Evolutionary conservation across 139 green algal genomes (phyloP).

Genomic region (Zygnema circumcarinatum): DNA sequence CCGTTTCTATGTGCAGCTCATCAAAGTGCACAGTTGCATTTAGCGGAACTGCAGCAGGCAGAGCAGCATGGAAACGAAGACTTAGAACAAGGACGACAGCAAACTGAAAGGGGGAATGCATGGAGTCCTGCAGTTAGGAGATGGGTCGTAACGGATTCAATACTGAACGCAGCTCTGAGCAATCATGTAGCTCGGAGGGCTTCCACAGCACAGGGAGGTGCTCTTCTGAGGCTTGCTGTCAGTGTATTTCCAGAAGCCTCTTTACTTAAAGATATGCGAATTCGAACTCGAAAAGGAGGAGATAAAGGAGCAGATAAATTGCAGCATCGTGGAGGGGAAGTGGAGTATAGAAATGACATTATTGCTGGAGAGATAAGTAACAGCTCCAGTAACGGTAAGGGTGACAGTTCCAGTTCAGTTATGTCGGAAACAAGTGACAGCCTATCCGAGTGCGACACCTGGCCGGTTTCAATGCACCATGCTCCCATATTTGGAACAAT

Average conservation of each 20-base stretch:
- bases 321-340: not conserved
- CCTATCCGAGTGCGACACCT: not conserved
- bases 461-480: conserved; percentile 24
- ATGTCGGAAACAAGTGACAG: not conserved
- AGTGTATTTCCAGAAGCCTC: not conserved
- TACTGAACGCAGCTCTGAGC: conserved; percentile 20
- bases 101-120: not conserved
- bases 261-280: conserved; percentile 6
- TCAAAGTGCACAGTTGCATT: not conserved
- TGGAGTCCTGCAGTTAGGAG: not conserved
- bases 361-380: too few species aligned
- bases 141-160: conserved; percentile 4
- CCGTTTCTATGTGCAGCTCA: conserved; percentile 35
- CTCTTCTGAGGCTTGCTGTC: conserved; percentile 15
- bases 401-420: not conserved
- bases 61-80: not conserved
- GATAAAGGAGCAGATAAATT: not conserved
- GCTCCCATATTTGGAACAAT: conserved; percentile 44
- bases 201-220: not conserved
- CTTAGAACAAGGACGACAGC: not conserved
- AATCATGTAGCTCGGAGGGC: conserved; percentile 44
- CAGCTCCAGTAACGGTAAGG: not conserved
- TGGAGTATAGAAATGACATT: not conserved
- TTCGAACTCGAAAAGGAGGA: not conserved
- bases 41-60: not conserved